Conservation (phyloP, 257 asterid genomes). For the Penstemon davidsonii region DNA sequence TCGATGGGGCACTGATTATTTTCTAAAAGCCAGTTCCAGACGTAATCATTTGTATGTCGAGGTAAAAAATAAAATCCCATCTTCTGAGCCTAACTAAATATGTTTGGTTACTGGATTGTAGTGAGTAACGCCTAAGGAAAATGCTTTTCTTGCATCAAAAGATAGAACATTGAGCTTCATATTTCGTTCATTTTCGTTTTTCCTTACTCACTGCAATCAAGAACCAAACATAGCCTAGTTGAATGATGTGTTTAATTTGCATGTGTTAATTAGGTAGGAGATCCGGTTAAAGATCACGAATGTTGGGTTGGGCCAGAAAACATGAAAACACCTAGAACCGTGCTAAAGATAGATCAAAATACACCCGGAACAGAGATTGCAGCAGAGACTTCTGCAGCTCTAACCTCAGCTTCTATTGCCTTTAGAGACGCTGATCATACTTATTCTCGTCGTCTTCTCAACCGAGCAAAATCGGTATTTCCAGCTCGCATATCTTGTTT, state of each 20-base stretch:
- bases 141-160: no score
- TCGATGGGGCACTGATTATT: constrained; percentile 78
- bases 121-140: no score
- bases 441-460: constrained; percentile 47
- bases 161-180: no score
- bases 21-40: constrained; percentile 57
- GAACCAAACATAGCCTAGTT: no score
- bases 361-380: constrained; percentile 81
- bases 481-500: background rate
- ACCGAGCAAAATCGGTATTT: constrained; percentile 46
- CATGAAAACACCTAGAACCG: constrained; percentile 66
- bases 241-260: background rate
- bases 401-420: constrained; percentile 71
- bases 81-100: background rate
- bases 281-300: constrained; percentile 66
- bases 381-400: constrained; percentile 75
- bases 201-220: no score
- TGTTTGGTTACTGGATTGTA: no score
- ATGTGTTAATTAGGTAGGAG: constrained; percentile 64
- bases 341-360: constrained; percentile 48
- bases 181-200: no score
- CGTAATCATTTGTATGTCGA: constrained; percentile 56
- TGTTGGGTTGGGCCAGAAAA: constrained; percentile 82
- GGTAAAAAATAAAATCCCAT: constrained; percentile 30
- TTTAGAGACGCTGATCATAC: constrained; percentile 38